These are phyloP conservation scores for Aspergillus novoparasiticus DNA, from an alignment of 2,329 filamentous ascomycete species.

Conservation along the genomic window DNA sequence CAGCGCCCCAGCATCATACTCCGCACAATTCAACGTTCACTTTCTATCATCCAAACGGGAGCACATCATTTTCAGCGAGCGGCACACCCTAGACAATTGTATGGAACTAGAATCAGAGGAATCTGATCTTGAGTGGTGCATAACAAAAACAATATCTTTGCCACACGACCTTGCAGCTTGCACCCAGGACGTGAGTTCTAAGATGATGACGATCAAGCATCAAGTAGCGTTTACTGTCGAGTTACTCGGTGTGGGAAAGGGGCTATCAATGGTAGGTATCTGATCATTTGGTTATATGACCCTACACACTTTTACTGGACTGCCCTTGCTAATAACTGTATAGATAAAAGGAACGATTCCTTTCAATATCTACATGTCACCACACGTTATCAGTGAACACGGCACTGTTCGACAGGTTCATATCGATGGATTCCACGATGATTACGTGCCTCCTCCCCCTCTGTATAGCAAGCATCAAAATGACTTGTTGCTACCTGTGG, in stretches of 20 bases:
- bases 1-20: slow-evolving; percentile 20
- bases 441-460: not conserved
- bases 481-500: not conserved
- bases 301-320: not conserved
- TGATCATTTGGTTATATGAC: too few relatives aligned
- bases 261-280: not conserved
- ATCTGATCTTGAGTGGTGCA: not conserved
- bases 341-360: slow-evolving; percentile 7
- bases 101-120: not conserved
- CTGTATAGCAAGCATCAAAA: slow-evolving; percentile 3
- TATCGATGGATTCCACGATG: not conserved
- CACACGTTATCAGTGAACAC: not conserved
- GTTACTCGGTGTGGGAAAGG: not conserved
- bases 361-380: slow-evolving; percentile 8
- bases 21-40: slow-evolving; percentile 14
- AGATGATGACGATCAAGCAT: slow-evolving; percentile 1
- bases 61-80: slow-evolving; percentile 11
- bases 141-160: not conserved
- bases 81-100: not conserved
- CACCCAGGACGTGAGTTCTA: not conserved
- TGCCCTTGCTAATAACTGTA: not conserved
- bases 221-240: not conserved
- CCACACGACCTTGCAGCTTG: not conserved
- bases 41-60: slow-evolving; percentile 15
- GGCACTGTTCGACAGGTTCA: not conserved